A percentile compares a stretch with the other conserved stretches of the same genome.
Evolutionary conservation across 2,329 filamentous ascomycete genomes (phyloP).

Genomic region (Lasiodiplodia gonubiensis): DNA sequence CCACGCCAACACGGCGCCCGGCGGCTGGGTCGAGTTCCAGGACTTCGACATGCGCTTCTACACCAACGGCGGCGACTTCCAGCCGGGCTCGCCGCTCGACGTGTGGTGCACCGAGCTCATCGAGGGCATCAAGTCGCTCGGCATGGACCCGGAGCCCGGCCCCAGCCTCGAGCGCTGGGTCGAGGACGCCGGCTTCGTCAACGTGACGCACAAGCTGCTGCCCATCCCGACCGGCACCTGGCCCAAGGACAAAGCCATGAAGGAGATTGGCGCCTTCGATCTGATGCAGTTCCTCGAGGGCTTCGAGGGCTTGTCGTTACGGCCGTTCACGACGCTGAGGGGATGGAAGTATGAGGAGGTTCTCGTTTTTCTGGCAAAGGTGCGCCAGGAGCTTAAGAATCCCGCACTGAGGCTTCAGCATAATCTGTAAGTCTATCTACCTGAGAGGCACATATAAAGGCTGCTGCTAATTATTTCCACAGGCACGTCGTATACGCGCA

Average conservation of each 20-base stretch:
- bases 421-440: constrained; percentile 33
- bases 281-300: constrained; percentile 37
- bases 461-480: constrained; percentile 13
- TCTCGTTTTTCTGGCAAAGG: constrained; percentile 35
- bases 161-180: constrained; percentile 40
- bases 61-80: constrained; percentile 5
- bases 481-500: constrained; percentile 9
- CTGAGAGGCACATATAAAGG: too few species aligned
- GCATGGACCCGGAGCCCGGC: constrained; percentile 1
- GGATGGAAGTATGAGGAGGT: constrained; percentile 37
- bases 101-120: constrained; percentile 26
- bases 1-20: constrained; percentile 3
- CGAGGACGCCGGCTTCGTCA: constrained; percentile 41
- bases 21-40: constrained; percentile 40
- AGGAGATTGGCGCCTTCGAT: constrained; percentile 40
- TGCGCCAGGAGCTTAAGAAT: constrained; percentile 35
- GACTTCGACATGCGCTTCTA: constrained; percentile 30
- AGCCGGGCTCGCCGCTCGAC: constrained; percentile 31
- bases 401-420: constrained; percentile 31
- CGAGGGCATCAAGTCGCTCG: background rate
- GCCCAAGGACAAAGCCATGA: constrained; percentile 36
- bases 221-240: constrained; percentile 35
- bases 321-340: constrained; percentile 31
- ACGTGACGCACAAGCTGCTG: constrained; percentile 42
- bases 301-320: constrained; percentile 35